Evolutionary conservation across 83 land plant species (phyloP), one percentile per base, ranked within the genome.

Genomic region (Diphasiastrum complanatum): DNA sequence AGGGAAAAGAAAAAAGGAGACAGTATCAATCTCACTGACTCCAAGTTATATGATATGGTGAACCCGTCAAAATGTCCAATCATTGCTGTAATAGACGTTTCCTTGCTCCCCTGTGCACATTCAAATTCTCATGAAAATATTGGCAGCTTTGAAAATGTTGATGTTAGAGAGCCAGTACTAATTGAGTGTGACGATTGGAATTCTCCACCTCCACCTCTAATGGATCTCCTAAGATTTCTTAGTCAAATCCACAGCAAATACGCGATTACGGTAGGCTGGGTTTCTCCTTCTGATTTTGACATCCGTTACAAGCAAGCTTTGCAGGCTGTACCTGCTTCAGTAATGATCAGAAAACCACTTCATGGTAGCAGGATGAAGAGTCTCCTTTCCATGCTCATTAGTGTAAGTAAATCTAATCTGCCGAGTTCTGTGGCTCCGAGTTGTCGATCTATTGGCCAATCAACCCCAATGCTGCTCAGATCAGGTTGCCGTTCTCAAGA

Each of bases 351-450:
- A 11, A 55, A 55, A 1, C 59, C 59, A 27, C 59, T 55, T 20
- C 59, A 55, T 55, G 34, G 28, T n/a, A 55, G 35, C 34, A 27
- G 59, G 0, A 55, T 55, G 59, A 25, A 30, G 31, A 27, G 59
- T 14, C 19, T 55, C 0, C 34, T 55, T 30, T 11, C 59, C 1
- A 11, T 55, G 11, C 59, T 55, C 14, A 20, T 27, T 11, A 10
- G 59, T 1, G 59, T 55, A 20, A 27, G 14, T 35, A 55, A 55
- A 19, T 19, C 31, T 11, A n/a, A n/a, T n/a, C n/a, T n/a, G n/a
- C n/a, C n/a, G n/a, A n/a, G n/a, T n/a, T n/a, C n/a, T n/a, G n/a
- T n/a, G n/a, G 59, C 26, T 11, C 59, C 59, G 1, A 14, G 26
- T 11, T 27, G 59, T 35, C 20, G n/a, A 27, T 55, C 59, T 11